phyloP scores from a whole-genome alignment of 345 rosid genomes.

The Aquilaria malaccensis region DNA sequence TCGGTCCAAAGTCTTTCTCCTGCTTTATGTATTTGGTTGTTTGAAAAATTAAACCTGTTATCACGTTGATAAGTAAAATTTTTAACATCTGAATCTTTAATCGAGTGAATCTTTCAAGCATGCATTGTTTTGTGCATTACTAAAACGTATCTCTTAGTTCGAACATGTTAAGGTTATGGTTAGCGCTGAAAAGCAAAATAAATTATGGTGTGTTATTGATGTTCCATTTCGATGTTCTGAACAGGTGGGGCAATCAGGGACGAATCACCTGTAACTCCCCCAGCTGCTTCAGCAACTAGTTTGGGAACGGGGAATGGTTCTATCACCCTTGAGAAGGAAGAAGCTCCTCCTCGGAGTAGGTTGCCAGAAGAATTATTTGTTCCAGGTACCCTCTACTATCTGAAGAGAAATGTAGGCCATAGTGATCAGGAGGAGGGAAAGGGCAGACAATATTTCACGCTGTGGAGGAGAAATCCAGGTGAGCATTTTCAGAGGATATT shows the following conservation, averaged over 20 bases:
- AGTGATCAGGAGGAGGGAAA: slow-evolving; percentile 12
- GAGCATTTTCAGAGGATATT: slow-evolving; percentile 86
- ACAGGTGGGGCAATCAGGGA: slow-evolving; percentile 25
- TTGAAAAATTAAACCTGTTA: no score
- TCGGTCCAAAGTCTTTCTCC: neutral
- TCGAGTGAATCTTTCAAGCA: no score
- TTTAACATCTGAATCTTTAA: no score
- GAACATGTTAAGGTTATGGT: neutral
- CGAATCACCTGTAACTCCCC: slow-evolving; percentile 13
- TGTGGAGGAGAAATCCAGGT: slow-evolving; percentile 79
- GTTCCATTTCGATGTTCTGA: neutral
- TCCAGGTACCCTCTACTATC: slow-evolving; percentile 71
- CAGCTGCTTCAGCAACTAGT: slow-evolving; percentile 14
- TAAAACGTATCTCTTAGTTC: neutral
- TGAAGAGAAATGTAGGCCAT: slow-evolving; percentile 45
- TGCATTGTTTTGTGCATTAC: no score
- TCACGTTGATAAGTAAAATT: no score
- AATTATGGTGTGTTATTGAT: no score
- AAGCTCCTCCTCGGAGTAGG: neutral
- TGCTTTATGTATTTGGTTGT: neutral
- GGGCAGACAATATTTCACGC: slow-evolving; percentile 48
- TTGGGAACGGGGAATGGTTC: slow-evolving; percentile 13
- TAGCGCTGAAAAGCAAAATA: neutral
- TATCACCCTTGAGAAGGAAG: slow-evolving; percentile 13
- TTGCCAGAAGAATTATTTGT: slow-evolving; percentile 63